A percentile compares a stretch with the other conserved stretches of the same genome.
Conservation (phyloP, 2,329 filamentous ascomycete genomes). For the Ceratocystis cubensis region DNA sequence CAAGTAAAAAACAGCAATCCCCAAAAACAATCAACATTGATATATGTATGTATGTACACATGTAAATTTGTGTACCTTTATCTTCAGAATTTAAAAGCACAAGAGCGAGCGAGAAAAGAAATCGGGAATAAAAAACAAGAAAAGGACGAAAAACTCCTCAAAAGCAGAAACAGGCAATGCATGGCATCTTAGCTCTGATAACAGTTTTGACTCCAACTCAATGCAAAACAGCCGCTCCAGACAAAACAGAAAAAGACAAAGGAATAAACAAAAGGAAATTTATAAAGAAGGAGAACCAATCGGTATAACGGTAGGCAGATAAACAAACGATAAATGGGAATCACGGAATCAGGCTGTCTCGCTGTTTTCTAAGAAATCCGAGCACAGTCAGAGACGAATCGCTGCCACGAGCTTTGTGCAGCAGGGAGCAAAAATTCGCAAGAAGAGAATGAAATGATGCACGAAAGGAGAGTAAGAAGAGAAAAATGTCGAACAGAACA, state of each 20-base stretch:
- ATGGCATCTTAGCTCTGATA: slow-evolving; percentile 1
- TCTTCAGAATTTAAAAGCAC: not conserved
- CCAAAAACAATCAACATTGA: not conserved
- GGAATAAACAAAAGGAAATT: slow-evolving; percentile 11
- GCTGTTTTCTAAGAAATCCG: not conserved
- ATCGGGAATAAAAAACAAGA: not conserved
- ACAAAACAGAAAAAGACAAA: slow-evolving; percentile 4
- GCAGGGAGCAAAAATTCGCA: not conserved
- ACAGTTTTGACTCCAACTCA: slow-evolving; percentile 11
- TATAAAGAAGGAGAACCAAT: not conserved
- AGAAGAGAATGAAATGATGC: slow-evolving; percentile 7
- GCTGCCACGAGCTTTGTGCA: not conserved
- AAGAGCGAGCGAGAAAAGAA: not conserved
- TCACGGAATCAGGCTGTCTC: slow-evolving; percentile 11
- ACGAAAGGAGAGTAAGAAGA: slow-evolving; percentile 8
- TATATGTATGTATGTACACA: slow-evolving; percentile 1
- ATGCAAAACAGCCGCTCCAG: slow-evolving; percentile 6
- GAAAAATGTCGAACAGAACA: not conserved
- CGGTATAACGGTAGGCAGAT: slow-evolving; percentile 3
- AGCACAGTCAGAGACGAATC: slow-evolving; percentile 5
- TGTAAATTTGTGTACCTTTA: not conserved
- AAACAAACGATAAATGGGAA: slow-evolving; percentile 13
- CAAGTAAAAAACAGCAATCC: not conserved
- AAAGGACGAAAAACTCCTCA: not conserved
- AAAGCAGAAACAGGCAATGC: slow-evolving; percentile 3